Evolutionary conservation across 1,284 basidiomycete species (phyloP), one percentile per base, ranked within the genome.

Genomic region (Pseudozyma sp.): DNA sequence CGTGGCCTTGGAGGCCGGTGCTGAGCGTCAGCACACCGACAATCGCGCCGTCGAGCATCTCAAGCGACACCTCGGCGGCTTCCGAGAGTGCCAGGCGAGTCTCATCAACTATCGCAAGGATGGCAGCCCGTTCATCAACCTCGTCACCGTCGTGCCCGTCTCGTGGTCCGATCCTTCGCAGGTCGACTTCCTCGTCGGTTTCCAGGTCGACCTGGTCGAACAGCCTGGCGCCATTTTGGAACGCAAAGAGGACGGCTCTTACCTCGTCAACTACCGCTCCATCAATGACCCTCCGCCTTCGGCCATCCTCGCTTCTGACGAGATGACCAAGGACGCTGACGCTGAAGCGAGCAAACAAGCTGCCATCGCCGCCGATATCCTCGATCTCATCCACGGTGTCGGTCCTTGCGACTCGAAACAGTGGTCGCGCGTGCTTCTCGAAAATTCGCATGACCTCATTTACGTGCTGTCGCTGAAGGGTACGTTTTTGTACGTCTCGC

Each of bases 401-500:
- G 74, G 74, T 10, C 60, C 69, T 33, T 66, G 65, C 42, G 79
- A 80, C 33, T 50, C 76, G 10, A 68, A 69, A 35, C 76, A 77
- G 44, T 81, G 80, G 80, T 77, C 80, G 29, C 70, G 69, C 11
- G 65, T 81, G 40, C 57, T 80, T 14, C 63, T 79, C 11, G 79
- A 81, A 31, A 77, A 83, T 34, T 71, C 79, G 29, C 73, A 81
- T 53, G 94, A 97, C 83, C 93, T 96, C 81, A 87, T 97, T 33
- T 91, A 93, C 80, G 94, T 97, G 43, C 88, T 97, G 31, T 94
- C 93, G 5, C 89, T 97, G 72, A 97, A 97, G 81, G 95, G 95
- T n/a, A 88, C 89, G 8, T 94, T 97, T 86, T 89, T 95, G 53
- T 98, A 97, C 83, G 92, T 94, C 58, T 92, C 94, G 0, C 93